Evolutionary conservation across 768 basidiomycete species (phyloP).

Genomic region (Leucocoprinus sp.): DNA sequence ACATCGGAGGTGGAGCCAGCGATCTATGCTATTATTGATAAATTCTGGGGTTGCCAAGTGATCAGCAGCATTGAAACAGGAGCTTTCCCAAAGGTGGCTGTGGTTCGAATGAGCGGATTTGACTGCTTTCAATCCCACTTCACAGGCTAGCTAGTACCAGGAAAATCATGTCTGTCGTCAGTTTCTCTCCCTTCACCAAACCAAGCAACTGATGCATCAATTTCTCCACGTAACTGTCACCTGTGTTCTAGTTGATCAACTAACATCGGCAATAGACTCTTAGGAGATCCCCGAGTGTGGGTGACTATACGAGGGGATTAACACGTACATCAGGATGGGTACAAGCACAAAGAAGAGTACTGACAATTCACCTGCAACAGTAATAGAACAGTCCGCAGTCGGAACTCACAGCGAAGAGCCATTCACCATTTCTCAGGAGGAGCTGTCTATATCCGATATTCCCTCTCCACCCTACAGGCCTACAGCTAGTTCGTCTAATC

Average conservation of each 20-base stretch:
- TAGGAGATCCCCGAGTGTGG: neutral
- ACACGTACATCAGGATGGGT: neutral
- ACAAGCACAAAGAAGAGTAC: neutral
- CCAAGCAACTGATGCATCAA: neutral
- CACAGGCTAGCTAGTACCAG: neutral
- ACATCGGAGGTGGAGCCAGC: too few species aligned
- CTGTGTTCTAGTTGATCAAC: neutral
- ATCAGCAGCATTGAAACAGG: too few species aligned
- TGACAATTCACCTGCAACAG: neutral
- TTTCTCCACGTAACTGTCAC: neutral
- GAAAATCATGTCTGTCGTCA: neutral
- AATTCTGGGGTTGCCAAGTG: too few species aligned
- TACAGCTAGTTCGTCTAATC: conserved; percentile 23
- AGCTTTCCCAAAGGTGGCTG: too few species aligned
- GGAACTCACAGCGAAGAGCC: neutral
- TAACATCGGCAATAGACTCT: neutral
- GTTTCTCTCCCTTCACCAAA: neutral
- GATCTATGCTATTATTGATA: too few species aligned
- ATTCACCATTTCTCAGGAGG: conserved; percentile 11
- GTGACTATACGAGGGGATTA: neutral
- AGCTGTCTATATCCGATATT: neutral
- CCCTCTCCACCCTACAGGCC: conserved; percentile 32
- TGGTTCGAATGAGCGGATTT: too few species aligned
- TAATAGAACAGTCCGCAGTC: neutral
- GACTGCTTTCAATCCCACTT: neutral